Percentiles rank a stretch among this genome's conserved stretches.
These are phyloP conservation scores for Vigna hirtella DNA, from an alignment of 306 rosid species.

Conservation along the genomic window DNA sequence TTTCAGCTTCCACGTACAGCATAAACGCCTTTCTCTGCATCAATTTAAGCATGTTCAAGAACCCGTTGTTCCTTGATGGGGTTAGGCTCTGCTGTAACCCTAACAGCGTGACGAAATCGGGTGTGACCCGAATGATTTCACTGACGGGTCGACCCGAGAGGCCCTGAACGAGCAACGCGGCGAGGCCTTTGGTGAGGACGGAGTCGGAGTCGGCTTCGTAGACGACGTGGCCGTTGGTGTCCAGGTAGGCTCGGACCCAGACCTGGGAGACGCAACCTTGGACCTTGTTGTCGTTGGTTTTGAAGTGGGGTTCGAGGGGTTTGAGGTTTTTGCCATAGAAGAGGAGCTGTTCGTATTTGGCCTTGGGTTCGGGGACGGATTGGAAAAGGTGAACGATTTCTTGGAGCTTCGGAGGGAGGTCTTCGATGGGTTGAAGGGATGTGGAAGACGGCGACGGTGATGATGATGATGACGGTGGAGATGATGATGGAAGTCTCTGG, in stretches of 20 bases:
- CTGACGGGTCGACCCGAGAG: conserved; percentile 74
- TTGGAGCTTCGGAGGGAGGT: conserved; percentile 95
- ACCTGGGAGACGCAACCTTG: conserved; percentile 99
- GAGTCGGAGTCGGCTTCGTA: conserved; percentile 97
- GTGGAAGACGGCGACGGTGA: conserved; percentile 49
- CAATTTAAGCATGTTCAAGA: conserved; percentile 88
- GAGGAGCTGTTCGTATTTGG: conserved; percentile 89
- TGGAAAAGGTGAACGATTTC: conserved; percentile 86
- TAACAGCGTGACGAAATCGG: conserved; percentile 75
- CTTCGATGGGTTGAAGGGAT: conserved; percentile 76
- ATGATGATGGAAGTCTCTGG: conserved; percentile 58
- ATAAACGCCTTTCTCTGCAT: conserved; percentile 85
- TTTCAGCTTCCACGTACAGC: conserved; percentile 67
- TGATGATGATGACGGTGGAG: conserved; percentile 45
- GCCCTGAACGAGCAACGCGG: conserved; percentile 84
- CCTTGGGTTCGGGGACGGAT: conserved; percentile 77
- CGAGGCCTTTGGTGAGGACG: conserved; percentile 86
- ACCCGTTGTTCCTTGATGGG: conserved; percentile 92
- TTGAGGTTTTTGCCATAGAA: conserved; percentile 88
- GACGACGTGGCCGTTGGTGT: conserved; percentile 60
- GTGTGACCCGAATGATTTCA: conserved; percentile 71
- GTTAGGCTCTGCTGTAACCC: conserved; percentile 95
- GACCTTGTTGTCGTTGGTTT: conserved; percentile 79
- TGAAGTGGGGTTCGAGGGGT: conserved; percentile 73
- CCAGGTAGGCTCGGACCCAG: conserved; percentile 93